Conservation (phyloP, 306 rosid species). For the Acacia confusa region DNA sequence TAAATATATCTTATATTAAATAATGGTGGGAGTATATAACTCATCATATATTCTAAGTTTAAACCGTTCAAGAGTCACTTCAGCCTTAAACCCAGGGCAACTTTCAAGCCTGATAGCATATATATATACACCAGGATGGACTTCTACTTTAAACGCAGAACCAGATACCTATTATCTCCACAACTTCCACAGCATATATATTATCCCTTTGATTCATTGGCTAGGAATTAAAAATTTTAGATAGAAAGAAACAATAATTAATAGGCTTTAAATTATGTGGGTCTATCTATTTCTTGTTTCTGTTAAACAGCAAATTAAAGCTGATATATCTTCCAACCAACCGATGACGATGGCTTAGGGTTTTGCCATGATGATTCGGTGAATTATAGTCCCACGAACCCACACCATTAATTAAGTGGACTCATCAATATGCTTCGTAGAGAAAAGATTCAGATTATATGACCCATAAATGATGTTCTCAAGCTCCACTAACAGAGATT, state of each 20-base stretch:
- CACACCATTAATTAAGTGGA: background rate
- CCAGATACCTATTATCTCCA: background rate
- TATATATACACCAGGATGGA: too few relatives aligned
- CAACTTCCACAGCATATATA: slow-evolving; percentile 2
- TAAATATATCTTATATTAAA: too few relatives aligned
- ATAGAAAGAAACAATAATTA: background rate
- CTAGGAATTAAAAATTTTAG: background rate
- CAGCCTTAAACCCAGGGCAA: too few relatives aligned
- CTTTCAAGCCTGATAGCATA: too few relatives aligned
- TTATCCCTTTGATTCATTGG: background rate
- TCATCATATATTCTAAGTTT: too few relatives aligned
- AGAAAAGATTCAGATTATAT: background rate
- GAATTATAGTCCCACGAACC: background rate
- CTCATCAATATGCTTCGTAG: background rate
- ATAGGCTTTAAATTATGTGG: background rate
- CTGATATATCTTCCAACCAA: background rate
- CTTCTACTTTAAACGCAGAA: background rate
- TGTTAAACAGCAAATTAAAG: background rate
- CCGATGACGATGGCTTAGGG: background rate
- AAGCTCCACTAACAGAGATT: background rate
- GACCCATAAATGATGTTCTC: background rate
- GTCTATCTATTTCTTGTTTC: background rate
- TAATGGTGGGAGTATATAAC: too few relatives aligned
- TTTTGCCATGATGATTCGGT: background rate
- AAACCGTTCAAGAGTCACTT: too few relatives aligned